A percentile compares a stretch with the other conserved stretches of the same genome.
Evolutionary conservation across 768 basidiomycete species (phyloP).

Genomic region (Pleurotus djamor): DNA sequence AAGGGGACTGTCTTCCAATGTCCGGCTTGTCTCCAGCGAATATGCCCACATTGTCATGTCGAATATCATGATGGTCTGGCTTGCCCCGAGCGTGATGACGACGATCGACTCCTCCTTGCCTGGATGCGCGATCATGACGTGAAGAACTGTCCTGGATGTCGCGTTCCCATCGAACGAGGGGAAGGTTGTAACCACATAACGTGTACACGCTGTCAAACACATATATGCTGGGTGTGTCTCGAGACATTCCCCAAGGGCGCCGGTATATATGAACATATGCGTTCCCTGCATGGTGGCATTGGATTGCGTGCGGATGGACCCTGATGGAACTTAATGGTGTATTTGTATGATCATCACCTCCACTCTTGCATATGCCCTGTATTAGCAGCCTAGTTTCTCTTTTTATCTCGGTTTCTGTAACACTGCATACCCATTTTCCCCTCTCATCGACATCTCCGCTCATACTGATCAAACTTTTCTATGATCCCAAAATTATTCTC

Average conservation of each 20-base stretch:
- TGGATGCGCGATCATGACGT: conserved; percentile 68
- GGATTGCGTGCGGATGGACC: conserved; percentile 28
- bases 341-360: no score
- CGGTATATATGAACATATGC: conserved; percentile 83
- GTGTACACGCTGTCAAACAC: conserved; percentile 71
- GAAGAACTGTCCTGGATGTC: conserved; percentile 74
- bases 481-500: background rate
- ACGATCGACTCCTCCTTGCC: conserved; percentile 54
- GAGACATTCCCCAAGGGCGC: conserved; percentile 64
- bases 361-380: no score
- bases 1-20: conserved; percentile 46
- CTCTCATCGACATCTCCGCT: no score
- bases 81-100: conserved; percentile 57
- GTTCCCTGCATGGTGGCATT: conserved; percentile 60
- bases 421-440: no score
- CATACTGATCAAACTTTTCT: no score
- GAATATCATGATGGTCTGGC: conserved; percentile 64
- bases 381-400: no score
- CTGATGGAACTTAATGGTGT: background rate
- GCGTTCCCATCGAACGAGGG: conserved; percentile 64
- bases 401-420: no score
- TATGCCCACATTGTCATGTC: conserved; percentile 51
- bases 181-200: conserved; percentile 85
- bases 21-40: conserved; percentile 51
- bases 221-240: conserved; percentile 82